phyloP scores from a whole-genome alignment of 73 alveolate genomes.

The Paramecium octaurelia region DNA sequence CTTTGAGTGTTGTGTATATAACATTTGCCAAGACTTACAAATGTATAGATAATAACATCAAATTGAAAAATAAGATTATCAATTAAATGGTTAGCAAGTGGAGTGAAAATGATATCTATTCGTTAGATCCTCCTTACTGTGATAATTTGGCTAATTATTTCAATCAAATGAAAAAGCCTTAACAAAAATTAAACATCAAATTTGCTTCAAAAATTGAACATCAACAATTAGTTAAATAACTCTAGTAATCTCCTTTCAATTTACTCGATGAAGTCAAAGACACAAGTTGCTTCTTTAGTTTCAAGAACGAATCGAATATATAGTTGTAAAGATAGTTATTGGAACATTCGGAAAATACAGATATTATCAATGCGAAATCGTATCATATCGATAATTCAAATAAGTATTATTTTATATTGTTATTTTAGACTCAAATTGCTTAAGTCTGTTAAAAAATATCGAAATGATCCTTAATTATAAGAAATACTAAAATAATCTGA shows the following conservation, averaged over 20 bases:
- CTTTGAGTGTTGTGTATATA: background rate
- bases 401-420: background rate
- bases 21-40: slow-evolving; percentile 24
- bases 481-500: slow-evolving; percentile 5
- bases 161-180: slow-evolving; percentile 12
- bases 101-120: slow-evolving; percentile 33
- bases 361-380: background rate
- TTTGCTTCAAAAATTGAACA: slow-evolving; percentile 48
- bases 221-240: background rate
- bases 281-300: slow-evolving; percentile 12
- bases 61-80: background rate
- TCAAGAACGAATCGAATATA: background rate
- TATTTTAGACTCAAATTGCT: background rate
- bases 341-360: slow-evolving; percentile 1
- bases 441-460: background rate
- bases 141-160: slow-evolving; percentile 32
- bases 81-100: background rate
- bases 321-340: background rate
- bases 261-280: background rate
- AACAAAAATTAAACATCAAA: background rate
- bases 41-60: background rate
- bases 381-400: background rate
- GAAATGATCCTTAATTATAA: background rate
- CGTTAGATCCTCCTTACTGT: slow-evolving; percentile 44
- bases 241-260: background rate